Base-by-base conservation (phyloP, 768 basidiomycete species). In the Boletus sp. region DNA sequence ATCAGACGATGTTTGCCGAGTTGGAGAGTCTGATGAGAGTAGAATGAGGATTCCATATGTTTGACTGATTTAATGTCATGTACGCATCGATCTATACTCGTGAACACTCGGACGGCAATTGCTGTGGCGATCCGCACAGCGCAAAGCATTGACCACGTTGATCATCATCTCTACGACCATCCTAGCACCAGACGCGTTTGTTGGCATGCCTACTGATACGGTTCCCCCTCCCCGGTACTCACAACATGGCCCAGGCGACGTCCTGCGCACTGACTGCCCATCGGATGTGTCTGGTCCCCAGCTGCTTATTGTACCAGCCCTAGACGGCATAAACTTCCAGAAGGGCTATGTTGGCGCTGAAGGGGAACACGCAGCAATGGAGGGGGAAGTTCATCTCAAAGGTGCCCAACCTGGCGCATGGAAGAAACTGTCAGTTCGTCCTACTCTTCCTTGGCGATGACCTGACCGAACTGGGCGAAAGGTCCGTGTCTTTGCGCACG, bases 331-430 rank as follows among this genome's bases (percentile, higher is more conserved):
- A 54, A 82, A 85, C 69, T 95, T 94, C 65, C 93, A 94, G 74
- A 89, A 86, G 65, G 93, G 93, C 11, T 91, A 82, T 68, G 77
- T 94, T 8, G 93, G 93, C 50, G 89, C 87, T 24, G 90, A 92
- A 54, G 89, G 82, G 50, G 92, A 93, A 71, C 80, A 79, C 57
- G 90, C 92, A 14, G 87, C 90, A 9, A 82, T 94, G 52, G 92
- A 93, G 67, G 93, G 93, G 47, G 92, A 94, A 68, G 78, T 94
- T 17, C 92, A 94, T 69, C 77, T 94, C 62, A 94, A 94, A 72
- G 87, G 83, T 54, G 78, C 79, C 36, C 79, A 80, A 55, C 74
- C 77, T 52, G 77, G 75, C 52, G 78, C 75, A 61, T 90, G 87
- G 84, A 71, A 75, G 54, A 83, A 83, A 76, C 76, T 92, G 92